A percentile compares a stretch with the other conserved stretches of the same genome.
Conservation (phyloP, 257 asterid genomes). For the Nicotiana undulata region DNA sequence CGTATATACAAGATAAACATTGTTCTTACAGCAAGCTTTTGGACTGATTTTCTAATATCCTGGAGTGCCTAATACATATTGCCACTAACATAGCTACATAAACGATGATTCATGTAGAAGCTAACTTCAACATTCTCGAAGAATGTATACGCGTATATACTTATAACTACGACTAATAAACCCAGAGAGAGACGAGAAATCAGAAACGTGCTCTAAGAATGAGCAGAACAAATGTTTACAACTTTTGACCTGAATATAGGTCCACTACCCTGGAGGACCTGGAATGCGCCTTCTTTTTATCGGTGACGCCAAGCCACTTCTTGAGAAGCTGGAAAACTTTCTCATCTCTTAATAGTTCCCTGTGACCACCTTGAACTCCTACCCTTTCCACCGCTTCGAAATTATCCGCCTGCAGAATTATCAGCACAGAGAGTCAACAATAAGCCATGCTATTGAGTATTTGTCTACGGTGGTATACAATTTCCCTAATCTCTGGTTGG, state of each 20-base stretch:
- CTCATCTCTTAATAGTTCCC: constrained; percentile 45
- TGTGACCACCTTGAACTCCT: constrained; percentile 55
- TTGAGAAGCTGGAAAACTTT: constrained; percentile 47
- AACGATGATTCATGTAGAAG: background rate
- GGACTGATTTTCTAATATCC: background rate
- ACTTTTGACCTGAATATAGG: constrained; percentile 7
- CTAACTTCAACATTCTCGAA: background rate
- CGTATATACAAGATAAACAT: background rate
- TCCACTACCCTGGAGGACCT: constrained; percentile 52
- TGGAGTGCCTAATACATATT: background rate
- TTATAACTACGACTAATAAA: background rate
- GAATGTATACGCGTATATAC: background rate
- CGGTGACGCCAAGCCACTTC: constrained; percentile 56
- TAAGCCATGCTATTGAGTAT: background rate
- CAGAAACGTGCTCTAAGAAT: background rate
- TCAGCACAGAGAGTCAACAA: background rate
- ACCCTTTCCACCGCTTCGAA: constrained; percentile 71
- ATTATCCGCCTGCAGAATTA: constrained; percentile 53
- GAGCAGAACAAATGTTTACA: background rate
- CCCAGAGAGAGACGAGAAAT: background rate
- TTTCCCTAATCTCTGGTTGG: background rate
- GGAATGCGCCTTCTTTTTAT: constrained; percentile 24
- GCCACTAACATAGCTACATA: background rate
- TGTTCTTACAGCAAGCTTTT: background rate
- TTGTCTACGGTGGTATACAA: background rate